Conservation (phyloP, 441 rosid species). For the Daphne laureola region DNA sequence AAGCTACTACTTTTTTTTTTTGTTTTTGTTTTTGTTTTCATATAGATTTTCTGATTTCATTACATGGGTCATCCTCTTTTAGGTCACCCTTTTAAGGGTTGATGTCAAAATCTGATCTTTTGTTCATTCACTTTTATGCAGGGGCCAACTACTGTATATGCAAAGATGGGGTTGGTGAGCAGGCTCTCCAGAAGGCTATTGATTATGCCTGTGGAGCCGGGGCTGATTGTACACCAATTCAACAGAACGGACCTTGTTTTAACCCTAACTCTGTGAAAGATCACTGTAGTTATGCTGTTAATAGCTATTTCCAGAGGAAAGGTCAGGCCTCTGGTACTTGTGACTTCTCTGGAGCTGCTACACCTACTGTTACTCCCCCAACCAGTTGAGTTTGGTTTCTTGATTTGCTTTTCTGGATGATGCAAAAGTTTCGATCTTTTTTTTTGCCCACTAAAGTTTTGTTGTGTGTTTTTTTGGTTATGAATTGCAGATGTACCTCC, state of each 20-base stretch:
- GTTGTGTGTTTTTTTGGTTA: neutral
- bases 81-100: constrained; percentile 7
- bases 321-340: constrained; percentile 54
- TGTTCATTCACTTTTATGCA: constrained; percentile 16
- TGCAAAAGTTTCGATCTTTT: neutral
- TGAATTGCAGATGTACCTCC: constrained; percentile 40
- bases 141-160: constrained; percentile 82
- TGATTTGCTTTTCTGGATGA: neutral
- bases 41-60: neutral
- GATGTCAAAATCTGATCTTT: neutral
- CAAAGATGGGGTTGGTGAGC: constrained; percentile 54
- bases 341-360: constrained; percentile 66
- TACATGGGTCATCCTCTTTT: neutral
- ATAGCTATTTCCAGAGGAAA: constrained; percentile 82
- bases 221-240: constrained; percentile 71
- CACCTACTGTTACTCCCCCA: constrained; percentile 38
- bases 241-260: constrained; percentile 59
- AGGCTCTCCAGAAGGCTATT: constrained; percentile 47
- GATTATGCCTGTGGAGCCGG: constrained; percentile 98
- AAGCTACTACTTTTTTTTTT: constrained; percentile 21
- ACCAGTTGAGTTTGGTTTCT: constrained; percentile 36
- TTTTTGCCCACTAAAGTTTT: neutral
- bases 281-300: constrained; percentile 94
- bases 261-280: constrained; percentile 76
- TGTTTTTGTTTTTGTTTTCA: too few relatives aligned